Conservation (phyloP, 2,329 filamentous ascomycete species). For the Cladosporium sp. region DNA sequence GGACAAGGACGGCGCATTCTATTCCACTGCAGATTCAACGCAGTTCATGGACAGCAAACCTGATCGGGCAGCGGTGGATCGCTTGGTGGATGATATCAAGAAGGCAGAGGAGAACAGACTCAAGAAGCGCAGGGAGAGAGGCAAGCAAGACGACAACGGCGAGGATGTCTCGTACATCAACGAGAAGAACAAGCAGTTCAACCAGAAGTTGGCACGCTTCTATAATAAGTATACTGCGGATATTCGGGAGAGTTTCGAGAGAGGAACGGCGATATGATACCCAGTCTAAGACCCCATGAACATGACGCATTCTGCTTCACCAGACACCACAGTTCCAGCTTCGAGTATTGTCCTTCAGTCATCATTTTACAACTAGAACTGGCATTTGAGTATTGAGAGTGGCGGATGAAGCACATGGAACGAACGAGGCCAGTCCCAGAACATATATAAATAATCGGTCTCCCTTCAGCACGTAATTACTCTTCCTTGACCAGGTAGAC, state of each 20-base stretch:
- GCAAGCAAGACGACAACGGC: conserved; percentile 68
- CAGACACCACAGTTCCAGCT: too few relatives aligned
- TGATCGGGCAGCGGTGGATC: conserved; percentile 79
- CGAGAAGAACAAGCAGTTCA: conserved; percentile 99
- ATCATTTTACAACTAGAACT: too few relatives aligned
- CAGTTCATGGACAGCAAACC: conserved; percentile 82
- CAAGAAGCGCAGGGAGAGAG: conserved; percentile 79
- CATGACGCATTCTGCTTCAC: not conserved
- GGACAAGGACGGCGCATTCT: conserved; percentile 86
- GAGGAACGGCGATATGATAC: conserved; percentile 84
- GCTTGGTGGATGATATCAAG: conserved; percentile 77
- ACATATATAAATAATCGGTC: too few relatives aligned
- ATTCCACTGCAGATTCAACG: conserved; percentile 78
- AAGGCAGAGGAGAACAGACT: conserved; percentile 83
- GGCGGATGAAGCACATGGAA: too few relatives aligned
- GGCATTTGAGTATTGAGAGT: too few relatives aligned
- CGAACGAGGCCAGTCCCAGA: too few relatives aligned
- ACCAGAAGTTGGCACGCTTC: conserved; percentile 91
- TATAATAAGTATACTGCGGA: conserved; percentile 99
- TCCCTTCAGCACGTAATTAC: too few relatives aligned
- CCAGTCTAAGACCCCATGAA: not conserved
- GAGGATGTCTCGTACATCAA: conserved; percentile 98
- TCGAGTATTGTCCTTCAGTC: too few relatives aligned
- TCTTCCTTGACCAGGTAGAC: too few relatives aligned
- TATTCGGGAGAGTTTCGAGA: conserved; percentile 95